Evolutionary conservation across 495 filamentous ascomycete species (phyloP).

Genomic region (Hapsidospora chrysogenum): DNA sequence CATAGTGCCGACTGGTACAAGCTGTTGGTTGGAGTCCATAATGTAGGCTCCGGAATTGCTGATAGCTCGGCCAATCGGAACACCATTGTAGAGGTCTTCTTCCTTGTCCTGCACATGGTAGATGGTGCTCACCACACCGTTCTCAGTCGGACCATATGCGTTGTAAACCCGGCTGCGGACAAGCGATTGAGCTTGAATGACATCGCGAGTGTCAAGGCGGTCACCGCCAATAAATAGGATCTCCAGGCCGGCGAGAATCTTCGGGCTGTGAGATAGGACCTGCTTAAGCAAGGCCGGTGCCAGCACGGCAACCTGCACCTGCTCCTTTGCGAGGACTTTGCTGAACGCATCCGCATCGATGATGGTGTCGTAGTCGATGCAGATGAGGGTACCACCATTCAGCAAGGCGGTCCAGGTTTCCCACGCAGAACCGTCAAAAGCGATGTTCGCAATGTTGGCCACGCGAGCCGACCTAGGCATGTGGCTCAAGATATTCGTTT

Average conservation of each 20-base stretch:
- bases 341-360: slow-evolving; percentile 1
- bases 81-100: slow-evolving; percentile 3
- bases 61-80: slow-evolving; percentile 4
- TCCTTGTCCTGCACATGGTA: background rate
- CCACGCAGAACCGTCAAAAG: slow-evolving; percentile 5
- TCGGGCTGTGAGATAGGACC: background rate
- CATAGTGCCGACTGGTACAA: slow-evolving; percentile 4
- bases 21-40: slow-evolving; percentile 1
- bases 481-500: background rate
- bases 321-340: slow-evolving; percentile 1
- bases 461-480: slow-evolving; percentile 1
- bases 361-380: slow-evolving; percentile 3
- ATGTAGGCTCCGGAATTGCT: slow-evolving; percentile 6
- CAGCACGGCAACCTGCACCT: slow-evolving; percentile 2
- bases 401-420: slow-evolving; percentile 4
- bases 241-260: background rate
- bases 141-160: slow-evolving; percentile 7
- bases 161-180: slow-evolving; percentile 2
- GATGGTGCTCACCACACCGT: slow-evolving; percentile 3
- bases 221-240: slow-evolving; percentile 3
- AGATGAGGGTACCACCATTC: slow-evolving; percentile 6
- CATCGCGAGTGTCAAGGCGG: slow-evolving; percentile 3
- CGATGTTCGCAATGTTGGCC: slow-evolving; percentile 4
- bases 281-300: slow-evolving; percentile 4
- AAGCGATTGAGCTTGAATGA: background rate